Evolutionary conservation across 2,329 filamentous ascomycete genomes (phyloP).

Genomic region (Ambrosiella cleistominuta): DNA sequence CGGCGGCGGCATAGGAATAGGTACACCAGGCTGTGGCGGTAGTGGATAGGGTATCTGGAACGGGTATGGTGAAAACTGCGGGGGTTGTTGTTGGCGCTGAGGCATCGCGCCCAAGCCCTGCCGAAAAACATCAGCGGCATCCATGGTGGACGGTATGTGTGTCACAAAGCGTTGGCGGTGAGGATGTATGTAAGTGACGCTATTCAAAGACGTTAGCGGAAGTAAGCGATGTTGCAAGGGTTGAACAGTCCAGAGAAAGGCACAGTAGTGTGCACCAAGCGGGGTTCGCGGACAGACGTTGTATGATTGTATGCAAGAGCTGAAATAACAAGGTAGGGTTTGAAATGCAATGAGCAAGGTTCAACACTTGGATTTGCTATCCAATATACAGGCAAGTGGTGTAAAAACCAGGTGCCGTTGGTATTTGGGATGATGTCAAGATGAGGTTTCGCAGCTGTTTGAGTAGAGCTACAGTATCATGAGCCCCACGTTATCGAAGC

Average conservation of each 20-base stretch:
- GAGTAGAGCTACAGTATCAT: neutral
- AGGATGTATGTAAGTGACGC: too few relatives aligned
- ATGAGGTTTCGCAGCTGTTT: neutral
- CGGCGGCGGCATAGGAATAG: conserved; percentile 1
- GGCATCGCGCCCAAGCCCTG: conserved; percentile 32
- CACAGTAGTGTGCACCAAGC: neutral
- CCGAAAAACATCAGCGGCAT: conserved; percentile 40
- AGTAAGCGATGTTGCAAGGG: neutral
- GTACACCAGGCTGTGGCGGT: conserved; percentile 10
- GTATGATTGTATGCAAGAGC: conserved; percentile 1
- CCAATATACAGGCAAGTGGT: too few relatives aligned
- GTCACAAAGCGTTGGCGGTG: neutral
- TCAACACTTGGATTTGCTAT: neutral
- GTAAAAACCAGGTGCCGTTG: neutral
- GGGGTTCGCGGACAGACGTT: neutral
- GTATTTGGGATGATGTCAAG: neutral
- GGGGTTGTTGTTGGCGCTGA: conserved; percentile 11
- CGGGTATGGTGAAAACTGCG: conserved; percentile 10
- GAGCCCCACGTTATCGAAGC: neutral
- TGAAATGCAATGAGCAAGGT: neutral
- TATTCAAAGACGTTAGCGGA: neutral
- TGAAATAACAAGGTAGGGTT: neutral
- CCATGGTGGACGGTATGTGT: conserved; percentile 26
- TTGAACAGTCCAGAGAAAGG: neutral
- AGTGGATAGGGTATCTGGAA: conserved; percentile 11